These are phyloP conservation scores for Mortierella sp. DNA, from an alignment of 371 early-diverging fungal species.

Conservation along the genomic window DNA sequence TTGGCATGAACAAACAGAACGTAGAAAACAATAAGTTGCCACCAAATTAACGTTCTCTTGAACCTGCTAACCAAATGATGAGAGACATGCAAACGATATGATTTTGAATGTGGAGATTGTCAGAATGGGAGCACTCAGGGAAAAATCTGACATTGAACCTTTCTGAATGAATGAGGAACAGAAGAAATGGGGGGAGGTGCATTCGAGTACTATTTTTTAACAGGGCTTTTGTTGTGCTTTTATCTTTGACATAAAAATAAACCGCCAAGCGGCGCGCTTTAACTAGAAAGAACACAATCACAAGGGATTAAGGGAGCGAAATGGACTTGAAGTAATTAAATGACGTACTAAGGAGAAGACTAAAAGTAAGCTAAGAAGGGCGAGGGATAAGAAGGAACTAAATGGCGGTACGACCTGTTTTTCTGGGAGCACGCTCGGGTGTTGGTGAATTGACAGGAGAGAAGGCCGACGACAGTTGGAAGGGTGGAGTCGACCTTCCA, in stretches of 20 bases:
- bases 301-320: background rate
- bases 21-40: too few relatives aligned
- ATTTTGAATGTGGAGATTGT: too few relatives aligned
- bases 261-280: background rate
- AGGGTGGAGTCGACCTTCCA: slow-evolving; percentile 16
- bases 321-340: background rate
- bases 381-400: background rate
- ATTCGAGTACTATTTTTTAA: background rate
- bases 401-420: slow-evolving; percentile 17
- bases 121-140: too few relatives aligned
- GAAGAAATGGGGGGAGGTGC: background rate
- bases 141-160: background rate
- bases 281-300: background rate
- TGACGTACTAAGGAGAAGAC: background rate
- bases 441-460: slow-evolving; percentile 21
- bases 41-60: too few relatives aligned
- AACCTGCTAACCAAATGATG: too few relatives aligned
- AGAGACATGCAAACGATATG: too few relatives aligned
- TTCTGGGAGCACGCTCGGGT: slow-evolving; percentile 21
- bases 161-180: slow-evolving; percentile 2
- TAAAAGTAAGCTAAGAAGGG: background rate
- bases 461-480: background rate
- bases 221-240: background rate
- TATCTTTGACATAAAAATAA: background rate
- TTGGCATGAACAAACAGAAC: too few relatives aligned